Conservation (phyloP, 108 stramenopile species). For the Nitzschia inconspicua region DNA sequence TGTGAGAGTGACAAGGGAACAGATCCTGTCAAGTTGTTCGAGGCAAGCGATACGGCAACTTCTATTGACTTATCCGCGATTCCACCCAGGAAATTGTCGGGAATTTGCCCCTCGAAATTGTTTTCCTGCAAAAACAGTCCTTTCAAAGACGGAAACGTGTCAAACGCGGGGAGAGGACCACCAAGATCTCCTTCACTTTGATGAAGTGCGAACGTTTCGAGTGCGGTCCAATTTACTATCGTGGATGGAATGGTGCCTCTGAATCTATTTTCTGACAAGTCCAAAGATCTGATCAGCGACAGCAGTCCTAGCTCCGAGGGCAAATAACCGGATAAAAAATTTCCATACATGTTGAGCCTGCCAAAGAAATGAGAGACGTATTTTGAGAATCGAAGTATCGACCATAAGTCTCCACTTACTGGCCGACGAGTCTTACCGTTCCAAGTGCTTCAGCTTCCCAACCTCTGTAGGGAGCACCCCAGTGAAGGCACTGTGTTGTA, state of each 20-base stretch:
- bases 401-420: conserved; percentile 12
- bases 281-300: conserved; percentile 21
- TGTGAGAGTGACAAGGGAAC: conserved; percentile 30
- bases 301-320: conserved; percentile 26
- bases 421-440: conserved; percentile 1
- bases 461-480: conserved; percentile 22
- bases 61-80: too few relatives aligned
- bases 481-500: conserved; percentile 35
- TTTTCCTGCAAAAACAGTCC: conserved; percentile 29
- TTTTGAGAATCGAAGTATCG: conserved; percentile 13
- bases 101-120: conserved; percentile 29
- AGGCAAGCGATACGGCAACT: conserved; percentile 32
- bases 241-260: conserved; percentile 23
- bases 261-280: conserved; percentile 29
- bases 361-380: conserved; percentile 4
- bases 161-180: conserved; percentile 19
- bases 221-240: conserved; percentile 23
- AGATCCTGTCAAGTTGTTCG: conserved; percentile 32
- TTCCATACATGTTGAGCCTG: conserved; percentile 26
- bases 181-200: conserved; percentile 14
- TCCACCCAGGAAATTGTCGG: conserved; percentile 15
- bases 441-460: conserved; percentile 16
- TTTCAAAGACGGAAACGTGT: neutral
- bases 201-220: conserved; percentile 33
- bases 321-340: conserved; percentile 25